phyloP scores from a whole-genome alignment of 148 eudicot species.

The Spergularia marina region DNA sequence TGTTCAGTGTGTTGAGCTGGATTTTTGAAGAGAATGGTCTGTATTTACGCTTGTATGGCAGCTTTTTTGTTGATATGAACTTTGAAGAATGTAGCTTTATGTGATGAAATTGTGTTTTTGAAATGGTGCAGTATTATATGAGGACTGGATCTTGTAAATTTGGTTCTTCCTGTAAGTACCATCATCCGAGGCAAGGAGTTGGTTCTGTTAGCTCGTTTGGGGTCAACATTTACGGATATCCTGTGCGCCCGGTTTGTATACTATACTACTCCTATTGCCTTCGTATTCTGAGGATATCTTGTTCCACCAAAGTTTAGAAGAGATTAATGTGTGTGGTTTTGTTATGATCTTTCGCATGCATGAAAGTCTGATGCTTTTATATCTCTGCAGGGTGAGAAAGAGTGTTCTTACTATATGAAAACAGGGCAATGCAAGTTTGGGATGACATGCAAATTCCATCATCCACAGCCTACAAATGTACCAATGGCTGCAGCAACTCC shows the following conservation, averaged over 20 bases:
- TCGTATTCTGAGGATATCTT: neutral
- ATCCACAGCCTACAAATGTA: slow-evolving; percentile 67
- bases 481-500: slow-evolving; percentile 41
- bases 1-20: neutral
- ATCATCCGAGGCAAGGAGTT: slow-evolving; percentile 85
- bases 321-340: neutral
- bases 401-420: slow-evolving; percentile 82
- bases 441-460: slow-evolving; percentile 88
- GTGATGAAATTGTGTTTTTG: neutral
- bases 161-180: slow-evolving; percentile 94
- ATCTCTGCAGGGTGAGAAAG: slow-evolving; percentile 79
- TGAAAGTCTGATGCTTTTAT: slow-evolving; percentile 8
- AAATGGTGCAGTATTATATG: slow-evolving; percentile 66
- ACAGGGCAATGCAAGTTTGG: slow-evolving; percentile 97
- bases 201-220: slow-evolving; percentile 47
- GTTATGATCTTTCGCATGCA: neutral
- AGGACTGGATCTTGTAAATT: slow-evolving; percentile 90
- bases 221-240: slow-evolving; percentile 69
- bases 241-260: slow-evolving; percentile 68
- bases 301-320: neutral
- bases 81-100: neutral
- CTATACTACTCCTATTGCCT: neutral
- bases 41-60: neutral
- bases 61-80: neutral
- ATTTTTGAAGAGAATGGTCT: neutral